These are phyloP conservation scores for Dichotomocladium elegans DNA, from an alignment of 371 early-diverging fungal genomes.

Conservation along the genomic window DNA sequence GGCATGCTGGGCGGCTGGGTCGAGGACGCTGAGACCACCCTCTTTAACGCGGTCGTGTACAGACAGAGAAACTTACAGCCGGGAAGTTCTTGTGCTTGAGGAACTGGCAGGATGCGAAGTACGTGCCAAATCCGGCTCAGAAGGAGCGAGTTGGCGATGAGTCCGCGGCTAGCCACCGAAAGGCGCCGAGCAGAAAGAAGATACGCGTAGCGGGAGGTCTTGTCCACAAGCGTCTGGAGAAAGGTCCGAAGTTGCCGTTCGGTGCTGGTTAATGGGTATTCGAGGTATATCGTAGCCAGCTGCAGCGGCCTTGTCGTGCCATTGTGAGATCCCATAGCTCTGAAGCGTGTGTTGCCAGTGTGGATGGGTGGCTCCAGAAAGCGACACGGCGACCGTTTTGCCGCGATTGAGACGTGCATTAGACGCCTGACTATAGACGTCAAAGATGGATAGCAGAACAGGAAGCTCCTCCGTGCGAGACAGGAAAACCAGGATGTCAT, in stretches of 20 bases:
- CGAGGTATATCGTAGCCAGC: conserved; percentile 10
- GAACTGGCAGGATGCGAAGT: too few species aligned
- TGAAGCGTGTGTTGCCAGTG: not conserved
- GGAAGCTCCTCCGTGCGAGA: not conserved
- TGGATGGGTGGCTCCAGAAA: conserved; percentile 7
- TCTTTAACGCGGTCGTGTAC: too few species aligned
- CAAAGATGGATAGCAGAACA: not conserved
- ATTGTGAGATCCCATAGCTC: not conserved
- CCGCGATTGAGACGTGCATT: conserved; percentile 18
- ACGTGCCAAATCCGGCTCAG: too few species aligned
- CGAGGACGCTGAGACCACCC: too few species aligned
- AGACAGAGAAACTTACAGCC: too few species aligned
- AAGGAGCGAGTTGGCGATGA: conserved; percentile 11
- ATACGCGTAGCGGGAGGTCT: not conserved
- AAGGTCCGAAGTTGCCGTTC: conserved; percentile 5
- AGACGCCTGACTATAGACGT: conserved; percentile 10
- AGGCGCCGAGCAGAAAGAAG: not conserved
- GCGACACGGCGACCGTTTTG: conserved; percentile 15
- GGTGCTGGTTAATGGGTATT: conserved; percentile 14
- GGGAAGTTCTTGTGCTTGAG: too few species aligned
- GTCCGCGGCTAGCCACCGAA: conserved; percentile 7
- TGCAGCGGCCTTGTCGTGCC: conserved; percentile 11
- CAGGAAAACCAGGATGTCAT: conserved; percentile 17
- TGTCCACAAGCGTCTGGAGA: not conserved
- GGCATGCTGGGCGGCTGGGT: too few species aligned